These are phyloP conservation scores for Saccharomycopsis babjevae DNA, from an alignment of 805 yeast genomes.

Conservation along the genomic window DNA sequence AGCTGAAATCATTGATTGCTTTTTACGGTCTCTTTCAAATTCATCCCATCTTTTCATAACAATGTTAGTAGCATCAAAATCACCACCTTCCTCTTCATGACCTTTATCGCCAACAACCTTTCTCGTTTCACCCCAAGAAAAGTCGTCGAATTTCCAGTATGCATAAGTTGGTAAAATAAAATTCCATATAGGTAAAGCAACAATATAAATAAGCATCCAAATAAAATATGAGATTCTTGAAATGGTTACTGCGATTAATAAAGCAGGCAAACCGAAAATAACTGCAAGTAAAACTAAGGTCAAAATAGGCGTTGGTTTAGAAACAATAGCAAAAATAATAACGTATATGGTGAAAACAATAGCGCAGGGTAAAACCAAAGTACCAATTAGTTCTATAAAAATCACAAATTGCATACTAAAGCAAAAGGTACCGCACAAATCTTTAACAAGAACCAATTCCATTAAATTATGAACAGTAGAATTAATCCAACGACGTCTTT, in stretches of 20 bases:
- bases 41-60: slow-evolving; percentile 93
- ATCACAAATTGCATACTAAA: slow-evolving; percentile 92
- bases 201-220: slow-evolving; percentile 70
- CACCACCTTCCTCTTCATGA: slow-evolving; percentile 66
- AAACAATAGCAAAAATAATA: slow-evolving; percentile 55
- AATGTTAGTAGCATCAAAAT: slow-evolving; percentile 84
- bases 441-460: slow-evolving; percentile 76
- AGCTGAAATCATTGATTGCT: slow-evolving; percentile 15
- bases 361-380: slow-evolving; percentile 83
- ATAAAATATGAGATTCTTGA: slow-evolving; percentile 59
- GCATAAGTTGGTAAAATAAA: slow-evolving; percentile 79
- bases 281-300: slow-evolving; percentile 68
- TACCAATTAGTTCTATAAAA: slow-evolving; percentile 74
- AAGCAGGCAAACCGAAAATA: slow-evolving; percentile 79
- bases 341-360: slow-evolving; percentile 76
- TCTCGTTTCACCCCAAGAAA: slow-evolving; percentile 94
- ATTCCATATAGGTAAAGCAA: slow-evolving; percentile 91
- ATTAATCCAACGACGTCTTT: slow-evolving; percentile 94
- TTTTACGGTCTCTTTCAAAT: slow-evolving; percentile 57
- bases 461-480: slow-evolving; percentile 88
- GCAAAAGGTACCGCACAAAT: slow-evolving; percentile 89
- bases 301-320: slow-evolving; percentile 66
- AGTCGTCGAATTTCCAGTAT: slow-evolving; percentile 92
- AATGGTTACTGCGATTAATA: slow-evolving; percentile 71
- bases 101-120: slow-evolving; percentile 56